Percentiles rank a stretch among this genome's conserved stretches.
phyloP scores from a whole-genome alignment of 2,329 filamentous ascomycete species.

The Monosporascus sp. region DNA sequence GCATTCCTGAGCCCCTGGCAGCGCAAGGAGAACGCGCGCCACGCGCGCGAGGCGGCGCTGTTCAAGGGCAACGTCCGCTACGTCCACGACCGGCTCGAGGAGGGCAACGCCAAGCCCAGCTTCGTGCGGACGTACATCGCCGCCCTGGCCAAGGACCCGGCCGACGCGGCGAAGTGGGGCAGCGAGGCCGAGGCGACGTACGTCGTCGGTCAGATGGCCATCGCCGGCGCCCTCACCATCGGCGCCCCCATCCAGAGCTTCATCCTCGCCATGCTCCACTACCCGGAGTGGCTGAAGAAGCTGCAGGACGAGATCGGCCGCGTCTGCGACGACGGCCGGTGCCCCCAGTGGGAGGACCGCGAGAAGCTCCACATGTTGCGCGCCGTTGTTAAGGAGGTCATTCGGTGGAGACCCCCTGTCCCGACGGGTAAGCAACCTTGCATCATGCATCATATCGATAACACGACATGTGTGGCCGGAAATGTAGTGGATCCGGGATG shows the following conservation, averaged over 20 bases:
- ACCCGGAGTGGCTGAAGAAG: slow-evolving; percentile 33
- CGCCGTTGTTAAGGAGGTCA: slow-evolving; percentile 45
- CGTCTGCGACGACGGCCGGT: slow-evolving; percentile 33
- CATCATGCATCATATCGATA: too few relatives aligned
- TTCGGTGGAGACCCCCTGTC: slow-evolving; percentile 50
- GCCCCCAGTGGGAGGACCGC: slow-evolving; percentile 43
- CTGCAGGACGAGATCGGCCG: slow-evolving; percentile 45
- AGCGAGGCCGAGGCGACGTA: slow-evolving; percentile 35
- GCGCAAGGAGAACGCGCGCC: slow-evolving; percentile 34
- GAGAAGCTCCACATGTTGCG: slow-evolving; percentile 40
- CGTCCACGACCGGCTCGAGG: slow-evolving; percentile 28
- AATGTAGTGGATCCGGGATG: too few relatives aligned
- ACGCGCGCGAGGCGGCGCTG: slow-evolving; percentile 33
- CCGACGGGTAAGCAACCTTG: slow-evolving; percentile 37
- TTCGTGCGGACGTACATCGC: slow-evolving; percentile 38
- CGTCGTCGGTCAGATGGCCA: slow-evolving; percentile 44
- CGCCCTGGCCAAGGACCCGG: slow-evolving; percentile 15
- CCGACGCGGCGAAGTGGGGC: slow-evolving; percentile 22
- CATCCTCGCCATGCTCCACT: slow-evolving; percentile 34
- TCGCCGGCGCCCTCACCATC: slow-evolving; percentile 40
- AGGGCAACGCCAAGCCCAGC: slow-evolving; percentile 31
- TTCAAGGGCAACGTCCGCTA: slow-evolving; percentile 32
- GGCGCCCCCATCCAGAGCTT: slow-evolving; percentile 40
- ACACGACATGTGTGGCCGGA: too few relatives aligned
- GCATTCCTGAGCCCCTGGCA: slow-evolving; percentile 38